A percentile compares a stretch with the other conserved stretches of the same genome.
These are phyloP conservation scores for Nakaseomyces delphensis DNA, from an alignment of 1,139 yeast genomes.

Conservation along the genomic window DNA sequence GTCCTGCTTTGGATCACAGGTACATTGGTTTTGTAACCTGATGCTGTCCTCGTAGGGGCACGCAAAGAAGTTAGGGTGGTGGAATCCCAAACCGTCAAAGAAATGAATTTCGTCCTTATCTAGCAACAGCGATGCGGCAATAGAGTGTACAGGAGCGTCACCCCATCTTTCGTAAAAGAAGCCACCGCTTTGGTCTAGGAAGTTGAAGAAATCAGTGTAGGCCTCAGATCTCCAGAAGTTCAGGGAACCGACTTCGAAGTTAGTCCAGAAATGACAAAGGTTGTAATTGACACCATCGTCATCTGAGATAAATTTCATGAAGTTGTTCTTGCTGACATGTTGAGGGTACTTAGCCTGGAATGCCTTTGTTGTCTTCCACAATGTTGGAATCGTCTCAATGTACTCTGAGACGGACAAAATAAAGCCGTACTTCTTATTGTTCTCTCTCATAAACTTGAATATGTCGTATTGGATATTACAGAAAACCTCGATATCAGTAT, in stretches of 20 bases:
- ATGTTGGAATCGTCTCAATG: constrained; percentile 65
- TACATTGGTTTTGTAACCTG: constrained; percentile 50
- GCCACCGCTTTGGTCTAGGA: constrained; percentile 72
- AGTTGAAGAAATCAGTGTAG: constrained; percentile 57
- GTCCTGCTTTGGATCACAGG: constrained; percentile 47
- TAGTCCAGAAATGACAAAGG: constrained; percentile 83
- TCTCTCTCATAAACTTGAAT: constrained; percentile 71
- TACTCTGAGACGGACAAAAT: constrained; percentile 81
- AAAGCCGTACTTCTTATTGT: constrained; percentile 66
- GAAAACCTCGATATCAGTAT: constrained; percentile 68
- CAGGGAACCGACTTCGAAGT: constrained; percentile 71
- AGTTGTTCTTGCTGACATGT: constrained; percentile 53
- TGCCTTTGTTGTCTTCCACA: constrained; percentile 69
- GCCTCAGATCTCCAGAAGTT: constrained; percentile 68
- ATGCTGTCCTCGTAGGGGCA: constrained; percentile 60
- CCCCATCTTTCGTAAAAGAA: constrained; percentile 93
- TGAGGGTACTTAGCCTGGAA: constrained; percentile 61
- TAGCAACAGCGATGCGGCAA: constrained; percentile 72
- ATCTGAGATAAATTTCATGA: constrained; percentile 63
- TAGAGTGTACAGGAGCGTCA: constrained; percentile 84
- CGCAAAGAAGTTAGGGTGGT: constrained; percentile 66
- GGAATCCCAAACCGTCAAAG: constrained; percentile 78
- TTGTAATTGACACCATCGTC: constrained; percentile 62
- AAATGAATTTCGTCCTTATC: constrained; percentile 60
- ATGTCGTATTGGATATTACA: constrained; percentile 80